These are phyloP conservation scores for Populus nigra DNA, from an alignment of 345 rosid species.

Conservation along the genomic window DNA sequence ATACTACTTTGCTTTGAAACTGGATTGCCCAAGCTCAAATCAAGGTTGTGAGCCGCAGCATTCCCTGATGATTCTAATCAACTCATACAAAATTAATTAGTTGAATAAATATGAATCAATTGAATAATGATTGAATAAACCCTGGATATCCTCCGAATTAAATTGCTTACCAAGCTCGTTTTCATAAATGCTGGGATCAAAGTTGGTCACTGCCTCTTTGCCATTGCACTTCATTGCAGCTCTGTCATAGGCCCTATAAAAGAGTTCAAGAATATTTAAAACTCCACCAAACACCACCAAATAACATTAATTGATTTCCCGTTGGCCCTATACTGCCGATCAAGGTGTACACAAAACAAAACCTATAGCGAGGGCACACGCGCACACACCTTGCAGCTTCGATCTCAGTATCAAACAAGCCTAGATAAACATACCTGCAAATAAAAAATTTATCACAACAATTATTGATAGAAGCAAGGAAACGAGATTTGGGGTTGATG, in stretches of 20 bases:
- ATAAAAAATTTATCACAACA: background rate
- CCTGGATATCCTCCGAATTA: background rate
- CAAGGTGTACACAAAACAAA: background rate
- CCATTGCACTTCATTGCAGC: slow-evolving; percentile 95
- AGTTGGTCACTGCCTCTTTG: slow-evolving; percentile 91
- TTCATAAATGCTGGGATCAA: slow-evolving; percentile 79
- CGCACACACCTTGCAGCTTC: slow-evolving; percentile 80
- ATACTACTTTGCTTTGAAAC: slow-evolving; percentile 30
- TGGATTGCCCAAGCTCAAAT: slow-evolving; percentile 77
- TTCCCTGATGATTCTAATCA: slow-evolving; percentile 45
- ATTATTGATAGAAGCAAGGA: background rate
- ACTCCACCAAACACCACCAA: background rate
- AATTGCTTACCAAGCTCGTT: slow-evolving; percentile 51
- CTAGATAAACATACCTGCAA: slow-evolving; percentile 81
- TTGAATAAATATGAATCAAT: background rate
- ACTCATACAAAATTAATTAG: background rate
- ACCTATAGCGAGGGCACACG: background rate
- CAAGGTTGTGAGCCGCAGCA: slow-evolving; percentile 62
- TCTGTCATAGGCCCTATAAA: slow-evolving; percentile 68
- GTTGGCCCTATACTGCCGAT: background rate
- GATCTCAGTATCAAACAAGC: slow-evolving; percentile 86
- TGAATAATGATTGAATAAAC: background rate
- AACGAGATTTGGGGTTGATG: background rate
- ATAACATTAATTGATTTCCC: background rate
- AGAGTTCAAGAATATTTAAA: background rate